Base-by-base conservation (phyloP, 768 basidiomycete species). In the Lactarius indigo region DNA sequence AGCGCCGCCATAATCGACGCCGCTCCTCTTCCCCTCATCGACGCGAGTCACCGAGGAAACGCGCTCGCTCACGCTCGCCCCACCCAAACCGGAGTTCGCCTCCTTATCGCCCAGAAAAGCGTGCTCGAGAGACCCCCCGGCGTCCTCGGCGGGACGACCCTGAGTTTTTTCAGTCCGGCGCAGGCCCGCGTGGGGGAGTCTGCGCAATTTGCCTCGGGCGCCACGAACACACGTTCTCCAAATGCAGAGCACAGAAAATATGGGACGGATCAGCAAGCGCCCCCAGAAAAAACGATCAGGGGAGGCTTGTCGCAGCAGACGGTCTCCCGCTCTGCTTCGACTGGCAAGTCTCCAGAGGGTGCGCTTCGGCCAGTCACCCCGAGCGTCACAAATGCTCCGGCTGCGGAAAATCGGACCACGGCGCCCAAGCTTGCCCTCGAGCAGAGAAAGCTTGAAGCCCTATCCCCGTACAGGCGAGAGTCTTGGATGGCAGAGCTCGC, bases 401-500 rank as follows among this genome's bases (percentile, higher is more conserved):
- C 1, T 82, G 82, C 59, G 77, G 79, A 39, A 59, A 66, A 0
- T 7, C 69, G 50, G 42, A 50, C 37, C 80, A 84, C 57, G 77
- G 82, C 30, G 81, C 83, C 72, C 72, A 78, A 44, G 58, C 39
- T 0, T 84, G 82, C 71, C 73, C 76, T 78, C 73, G 63, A 58
- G 75, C 73, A 12, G 72, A 76, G 77, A 74, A 69, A 26, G 59
- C 63, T 5, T 70, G 66, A 72, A 0, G 72, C 76, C 0, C 57
- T 68, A 50, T 79, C 79, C 0, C 80, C 78, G 0, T 79, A 81
- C 64, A 59, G 70, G 0, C 64, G 74, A 0, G 66, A 73, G 0
- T 71, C 59, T 0, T 84, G 82, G 82, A 57, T 75, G 1, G 1
- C 8, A 0, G 62, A 69, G 0, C 75, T 81, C 0, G 7, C 17